These are phyloP conservation scores for Phytophthora sp. DNA, from an alignment of 352 stramenopile genomes.

Conservation along the genomic window DNA sequence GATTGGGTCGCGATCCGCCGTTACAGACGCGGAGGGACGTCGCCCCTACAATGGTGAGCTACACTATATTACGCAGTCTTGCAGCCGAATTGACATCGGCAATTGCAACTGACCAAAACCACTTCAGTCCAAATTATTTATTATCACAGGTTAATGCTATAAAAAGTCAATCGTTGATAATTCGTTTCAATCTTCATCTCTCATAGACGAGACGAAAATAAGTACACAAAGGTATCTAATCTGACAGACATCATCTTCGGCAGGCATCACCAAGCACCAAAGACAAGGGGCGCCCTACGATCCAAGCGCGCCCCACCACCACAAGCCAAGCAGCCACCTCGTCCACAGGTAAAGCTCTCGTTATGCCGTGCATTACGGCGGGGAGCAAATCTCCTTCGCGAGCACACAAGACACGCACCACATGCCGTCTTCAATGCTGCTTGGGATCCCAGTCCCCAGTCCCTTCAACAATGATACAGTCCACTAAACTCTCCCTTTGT, in stretches of 20 bases:
- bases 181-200: no score
- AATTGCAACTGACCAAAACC: no score
- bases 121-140: no score
- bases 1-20: conserved; percentile 19
- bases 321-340: conserved; percentile 25
- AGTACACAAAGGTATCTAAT: not conserved
- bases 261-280: conserved; percentile 29
- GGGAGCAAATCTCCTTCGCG: conserved; percentile 7
- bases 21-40: conserved; percentile 10
- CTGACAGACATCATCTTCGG: not conserved
- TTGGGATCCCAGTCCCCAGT: no score
- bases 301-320: no score
- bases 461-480: no score
- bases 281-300: conserved; percentile 32
- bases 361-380: not conserved
- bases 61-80: no score
- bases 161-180: not conserved
- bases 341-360: conserved; percentile 15
- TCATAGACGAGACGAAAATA: conserved; percentile 5
- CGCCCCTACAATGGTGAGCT: no score
- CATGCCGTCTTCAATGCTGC: not conserved
- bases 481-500: no score
- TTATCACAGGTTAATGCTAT: not conserved
- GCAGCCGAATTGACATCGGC: no score
- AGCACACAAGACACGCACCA: conserved; percentile 18